Conservation (phyloP, 2,329 filamentous ascomycete species). For the Epichloe uncinata region DNA sequence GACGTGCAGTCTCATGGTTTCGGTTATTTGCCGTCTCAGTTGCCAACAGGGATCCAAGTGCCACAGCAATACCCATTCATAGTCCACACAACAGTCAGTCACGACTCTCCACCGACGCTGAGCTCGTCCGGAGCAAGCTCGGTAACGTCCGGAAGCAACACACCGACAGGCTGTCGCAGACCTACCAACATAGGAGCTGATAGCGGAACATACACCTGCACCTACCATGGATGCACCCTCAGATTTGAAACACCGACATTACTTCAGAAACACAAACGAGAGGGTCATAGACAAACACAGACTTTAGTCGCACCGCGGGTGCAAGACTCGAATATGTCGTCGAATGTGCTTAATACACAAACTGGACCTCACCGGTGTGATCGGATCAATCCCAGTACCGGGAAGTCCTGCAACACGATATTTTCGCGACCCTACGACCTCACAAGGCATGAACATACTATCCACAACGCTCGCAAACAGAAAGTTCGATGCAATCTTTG, state of each 20-base stretch:
- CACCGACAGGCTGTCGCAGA: conserved; percentile 26
- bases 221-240: conserved; percentile 77
- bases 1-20: background rate
- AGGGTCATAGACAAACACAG: conserved; percentile 71
- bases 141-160: conserved; percentile 21
- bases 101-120: conserved; percentile 23
- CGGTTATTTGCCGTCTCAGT: conserved; percentile 17
- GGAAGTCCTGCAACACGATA: conserved; percentile 85
- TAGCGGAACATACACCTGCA: conserved; percentile 87
- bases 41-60: conserved; percentile 27
- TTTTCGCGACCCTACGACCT: conserved; percentile 95
- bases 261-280: conserved; percentile 90
- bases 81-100: conserved; percentile 21
- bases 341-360: conserved; percentile 63
- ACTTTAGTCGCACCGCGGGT: conserved; percentile 19
- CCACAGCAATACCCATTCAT: conserved; percentile 41
- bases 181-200: conserved; percentile 58
- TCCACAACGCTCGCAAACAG: conserved; percentile 87
- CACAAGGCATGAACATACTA: conserved; percentile 92
- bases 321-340: conserved; percentile 28
- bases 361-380: conserved; percentile 88
- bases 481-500: conserved; percentile 90
- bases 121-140: conserved; percentile 34
- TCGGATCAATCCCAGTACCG: conserved; percentile 85
- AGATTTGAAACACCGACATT: conserved; percentile 80